Evolutionary conservation across 306 rosid species (phyloP).

Genomic region (Cajanus cajan): DNA sequence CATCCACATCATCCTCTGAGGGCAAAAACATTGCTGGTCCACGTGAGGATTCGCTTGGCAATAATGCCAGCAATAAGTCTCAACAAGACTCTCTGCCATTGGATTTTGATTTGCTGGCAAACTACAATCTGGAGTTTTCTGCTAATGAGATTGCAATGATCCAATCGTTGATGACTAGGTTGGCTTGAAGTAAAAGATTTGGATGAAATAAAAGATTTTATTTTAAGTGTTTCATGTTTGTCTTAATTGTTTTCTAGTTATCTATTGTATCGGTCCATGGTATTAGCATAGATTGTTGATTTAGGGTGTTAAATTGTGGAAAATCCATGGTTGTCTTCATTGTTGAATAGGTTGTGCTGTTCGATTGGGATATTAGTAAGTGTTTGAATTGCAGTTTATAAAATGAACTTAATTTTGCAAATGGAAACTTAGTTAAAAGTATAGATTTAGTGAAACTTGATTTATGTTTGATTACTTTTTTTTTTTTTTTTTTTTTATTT

Average conservation of each 20-base stretch:
- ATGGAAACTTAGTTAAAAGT: too few species aligned
- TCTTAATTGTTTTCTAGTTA: neutral
- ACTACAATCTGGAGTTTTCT: conserved; percentile 39
- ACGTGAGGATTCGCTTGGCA: neutral
- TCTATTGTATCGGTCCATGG: neutral
- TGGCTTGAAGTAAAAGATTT: neutral
- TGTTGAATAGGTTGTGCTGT: too few species aligned
- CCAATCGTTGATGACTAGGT: conserved; percentile 22
- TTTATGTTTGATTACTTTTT: too few species aligned
- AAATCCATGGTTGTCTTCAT: neutral
- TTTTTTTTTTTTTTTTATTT: too few species aligned
- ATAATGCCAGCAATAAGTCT: too few species aligned
- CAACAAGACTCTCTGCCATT: conserved; percentile 1
- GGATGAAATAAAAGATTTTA: neutral
- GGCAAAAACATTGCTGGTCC: neutral
- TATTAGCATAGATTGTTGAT: neutral
- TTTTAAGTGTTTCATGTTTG: neutral
- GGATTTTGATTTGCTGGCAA: conserved; percentile 35
- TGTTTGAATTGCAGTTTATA: too few species aligned
- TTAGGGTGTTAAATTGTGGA: neutral
- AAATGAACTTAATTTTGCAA: too few species aligned
- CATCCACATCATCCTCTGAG: neutral
- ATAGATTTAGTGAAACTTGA: too few species aligned
- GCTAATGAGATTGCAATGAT: conserved; percentile 35
- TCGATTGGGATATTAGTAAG: too few species aligned